Evolutionary conservation across 257 asterid species (phyloP).

Genomic region (Solanum gracilifrons): DNA sequence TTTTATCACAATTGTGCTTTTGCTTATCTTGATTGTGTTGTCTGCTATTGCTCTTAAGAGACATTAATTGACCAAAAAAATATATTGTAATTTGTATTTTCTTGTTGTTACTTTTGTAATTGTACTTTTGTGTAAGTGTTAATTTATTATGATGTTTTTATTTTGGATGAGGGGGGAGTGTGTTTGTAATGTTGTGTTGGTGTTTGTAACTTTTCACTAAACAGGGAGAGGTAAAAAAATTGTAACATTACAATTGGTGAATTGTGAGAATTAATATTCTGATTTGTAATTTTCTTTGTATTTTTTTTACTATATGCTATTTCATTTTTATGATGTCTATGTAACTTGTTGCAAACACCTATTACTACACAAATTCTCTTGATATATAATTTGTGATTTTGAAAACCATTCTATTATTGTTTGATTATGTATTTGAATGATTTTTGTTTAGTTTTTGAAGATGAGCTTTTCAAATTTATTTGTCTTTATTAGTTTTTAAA

Average conservation of each 20-base stretch:
- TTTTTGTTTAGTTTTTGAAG: not conserved
- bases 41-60: constrained; percentile 52
- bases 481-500: not conserved
- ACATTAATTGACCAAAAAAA: constrained; percentile 1
- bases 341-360: not conserved
- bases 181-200: not conserved
- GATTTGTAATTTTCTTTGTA: not conserved
- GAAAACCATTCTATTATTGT: not conserved
- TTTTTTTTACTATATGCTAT: not conserved
- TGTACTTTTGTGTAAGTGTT: not conserved
- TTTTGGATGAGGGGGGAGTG: not conserved
- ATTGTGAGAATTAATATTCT: not conserved
- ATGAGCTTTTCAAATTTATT: not conserved
- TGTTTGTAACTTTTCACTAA: not conserved
- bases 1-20: constrained; percentile 30
- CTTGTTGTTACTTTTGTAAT: not conserved
- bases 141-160: not conserved
- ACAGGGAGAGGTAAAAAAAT: not conserved
- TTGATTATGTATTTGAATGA: not conserved
- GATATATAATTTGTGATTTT: not conserved
- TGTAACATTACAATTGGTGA: not conserved
- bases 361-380: not conserved
- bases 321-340: not conserved
- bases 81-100: not conserved
- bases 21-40: constrained; percentile 25